Percentiles rank a stretch among this genome's conserved stretches.
These are phyloP conservation scores for Rugosomyces carneus DNA, from an alignment of 1,284 basidiomycete genomes.

Conservation along the genomic window DNA sequence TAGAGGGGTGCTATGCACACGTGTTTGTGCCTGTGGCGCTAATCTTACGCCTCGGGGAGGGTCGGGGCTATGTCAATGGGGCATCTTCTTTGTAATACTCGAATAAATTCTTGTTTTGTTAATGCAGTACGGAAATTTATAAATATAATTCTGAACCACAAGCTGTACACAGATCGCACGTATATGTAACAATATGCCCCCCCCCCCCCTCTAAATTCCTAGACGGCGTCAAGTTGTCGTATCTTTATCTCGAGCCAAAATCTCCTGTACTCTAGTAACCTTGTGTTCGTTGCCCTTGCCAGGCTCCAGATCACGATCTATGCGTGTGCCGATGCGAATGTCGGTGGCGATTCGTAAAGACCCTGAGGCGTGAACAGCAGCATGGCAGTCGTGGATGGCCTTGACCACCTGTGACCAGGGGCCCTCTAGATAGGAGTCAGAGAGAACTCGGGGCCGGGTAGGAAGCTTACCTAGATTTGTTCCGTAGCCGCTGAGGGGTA, in stretches of 20 bases:
- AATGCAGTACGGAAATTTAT: too few species aligned
- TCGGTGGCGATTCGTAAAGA: slow-evolving; percentile 77
- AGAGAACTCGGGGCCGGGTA: slow-evolving; percentile 5
- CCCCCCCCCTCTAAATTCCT: too few species aligned
- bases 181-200: too few species aligned
- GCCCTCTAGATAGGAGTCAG: slow-evolving; percentile 49
- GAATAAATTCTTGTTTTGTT: too few species aligned
- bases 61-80: too few species aligned
- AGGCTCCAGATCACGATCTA: slow-evolving; percentile 57
- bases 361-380: slow-evolving; percentile 77
- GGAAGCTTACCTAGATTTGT: slow-evolving; percentile 72
- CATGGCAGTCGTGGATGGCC: slow-evolving; percentile 84
- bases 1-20: not conserved
- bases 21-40: not conserved
- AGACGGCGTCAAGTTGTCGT: too few species aligned
- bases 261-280: slow-evolving; percentile 73
- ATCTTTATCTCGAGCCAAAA: slow-evolving; percentile 43
- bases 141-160: too few species aligned
- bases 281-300: slow-evolving; percentile 77
- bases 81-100: too few species aligned
- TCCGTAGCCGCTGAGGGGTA: slow-evolving; percentile 70
- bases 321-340: slow-evolving; percentile 87
- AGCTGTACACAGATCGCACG: not conserved
- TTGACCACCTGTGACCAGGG: slow-evolving; percentile 78
- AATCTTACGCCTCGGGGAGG: not conserved